Percentiles rank a stretch among this genome's conserved stretches.
phyloP scores from a whole-genome alignment of 768 basidiomycete genomes.

The Phaeolepiota aurea region DNA sequence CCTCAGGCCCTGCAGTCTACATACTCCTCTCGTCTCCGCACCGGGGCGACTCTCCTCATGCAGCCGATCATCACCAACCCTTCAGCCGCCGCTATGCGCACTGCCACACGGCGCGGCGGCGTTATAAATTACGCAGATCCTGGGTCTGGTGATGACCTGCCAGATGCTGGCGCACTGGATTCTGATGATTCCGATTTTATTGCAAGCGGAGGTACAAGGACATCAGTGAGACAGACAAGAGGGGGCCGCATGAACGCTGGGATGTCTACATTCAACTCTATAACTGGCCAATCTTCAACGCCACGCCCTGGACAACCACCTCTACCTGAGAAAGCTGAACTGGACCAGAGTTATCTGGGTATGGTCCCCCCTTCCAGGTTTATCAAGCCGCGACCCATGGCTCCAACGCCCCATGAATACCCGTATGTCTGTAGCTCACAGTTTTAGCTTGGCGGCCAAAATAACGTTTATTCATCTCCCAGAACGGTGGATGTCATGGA shows the following conservation, averaged over 20 bases:
- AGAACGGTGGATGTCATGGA: constrained; percentile 63
- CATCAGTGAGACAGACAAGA: constrained; percentile 39
- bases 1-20: constrained; percentile 73
- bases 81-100: constrained; percentile 28
- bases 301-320: constrained; percentile 25
- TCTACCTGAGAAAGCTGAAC: constrained; percentile 44
- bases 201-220: constrained; percentile 53
- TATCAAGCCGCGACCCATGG: constrained; percentile 51
- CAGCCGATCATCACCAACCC: constrained; percentile 65
- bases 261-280: constrained; percentile 48
- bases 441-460: constrained; percentile 2
- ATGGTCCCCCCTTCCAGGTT: constrained; percentile 74
- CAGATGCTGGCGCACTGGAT: constrained; percentile 74
- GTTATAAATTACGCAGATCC: constrained; percentile 84
- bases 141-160: constrained; percentile 74
- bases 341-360: constrained; percentile 89
- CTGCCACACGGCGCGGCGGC: constrained; percentile 52
- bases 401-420: constrained; percentile 61
- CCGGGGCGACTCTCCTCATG: constrained; percentile 83
- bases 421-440: constrained; percentile 52
- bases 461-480: constrained; percentile 10
- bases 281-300: constrained; percentile 33
- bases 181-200: constrained; percentile 81
- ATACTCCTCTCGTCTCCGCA: constrained; percentile 84
- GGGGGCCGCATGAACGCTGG: constrained; percentile 35